Evolutionary conservation across 2,329 filamentous ascomycete species (phyloP), one percentile per base, ranked within the genome.

Genomic region (Trichoderma aggressivum): DNA sequence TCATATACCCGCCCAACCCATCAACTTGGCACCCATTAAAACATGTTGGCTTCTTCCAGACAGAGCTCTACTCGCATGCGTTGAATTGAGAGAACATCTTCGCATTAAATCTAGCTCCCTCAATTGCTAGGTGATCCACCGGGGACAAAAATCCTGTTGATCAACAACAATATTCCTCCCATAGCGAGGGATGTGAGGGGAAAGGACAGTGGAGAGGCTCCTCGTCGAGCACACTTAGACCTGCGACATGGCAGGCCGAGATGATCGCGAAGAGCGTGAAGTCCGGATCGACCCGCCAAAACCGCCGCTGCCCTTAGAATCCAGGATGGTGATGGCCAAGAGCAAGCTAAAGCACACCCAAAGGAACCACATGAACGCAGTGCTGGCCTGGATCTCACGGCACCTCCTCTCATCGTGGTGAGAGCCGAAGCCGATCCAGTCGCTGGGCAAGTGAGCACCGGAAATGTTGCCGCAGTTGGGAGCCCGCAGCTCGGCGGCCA

Each of bases 301-400:
- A 50, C 78, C 64, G 55, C 78, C 64, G 71, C 81, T 79, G 68
- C 84, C 81, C 53, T 88, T 85, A 75, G 86, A 84, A 71, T 86
- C 85, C 72, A 83, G 81, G 76, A 89, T 79, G 70, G 86, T 82
- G 73, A 92, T 85, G 77, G 88, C 83, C 58, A 89, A 79, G 53
- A 86, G 85, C 4, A 83, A 89, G 32, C 84, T 82, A 77, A 91
- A 92, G 30, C 86, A 84, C 50, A 83, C 86, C 79, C 91, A 93
- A 62, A 93, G 86, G 82, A 94, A 94, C 91, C 91, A 95, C 82
- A 93, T 86, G 83, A 95, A 95, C 47, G 88, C 91, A 39, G 88
- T 89, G 73, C 88, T 87, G 47, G 92, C 92, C 83, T 94, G 92
- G 18, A 93, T 87, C 82, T 93, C 89, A 73, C 88, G 89, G 82